Conservation (phyloP, 768 basidiomycete genomes). For the Lactarius hatsudake region DNA sequence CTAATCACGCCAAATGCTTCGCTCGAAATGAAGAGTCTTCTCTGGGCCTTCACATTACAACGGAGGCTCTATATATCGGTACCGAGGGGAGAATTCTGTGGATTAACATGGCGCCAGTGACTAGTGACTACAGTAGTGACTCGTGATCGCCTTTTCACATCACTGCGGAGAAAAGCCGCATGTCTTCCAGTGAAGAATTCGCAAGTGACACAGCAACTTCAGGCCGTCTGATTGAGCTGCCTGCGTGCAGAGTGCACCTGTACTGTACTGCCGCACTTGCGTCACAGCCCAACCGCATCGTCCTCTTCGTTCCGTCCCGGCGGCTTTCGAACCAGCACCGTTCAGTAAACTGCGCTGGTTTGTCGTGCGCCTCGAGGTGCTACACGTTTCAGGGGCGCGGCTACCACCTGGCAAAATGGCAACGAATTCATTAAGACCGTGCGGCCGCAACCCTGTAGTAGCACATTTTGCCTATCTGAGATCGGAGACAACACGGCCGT, state of each 20-base stretch:
- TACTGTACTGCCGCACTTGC: background rate
- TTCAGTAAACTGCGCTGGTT: slow-evolving; percentile 19
- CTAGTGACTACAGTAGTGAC: background rate
- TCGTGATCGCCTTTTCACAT: background rate
- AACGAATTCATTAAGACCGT: slow-evolving; percentile 17
- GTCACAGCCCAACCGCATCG: slow-evolving; percentile 1
- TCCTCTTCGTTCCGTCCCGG: slow-evolving; percentile 2
- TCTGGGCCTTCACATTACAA: background rate
- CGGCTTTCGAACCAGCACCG: background rate
- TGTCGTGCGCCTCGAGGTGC: slow-evolving; percentile 16
- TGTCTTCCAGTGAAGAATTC: background rate
- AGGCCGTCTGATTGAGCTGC: background rate
- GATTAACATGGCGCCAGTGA: slow-evolving; percentile 1
- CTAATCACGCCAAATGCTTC: background rate
- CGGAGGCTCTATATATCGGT: background rate
- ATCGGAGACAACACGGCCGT: background rate
- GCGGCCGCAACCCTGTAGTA: background rate
- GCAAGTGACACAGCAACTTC: background rate
- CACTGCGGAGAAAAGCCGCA: background rate
- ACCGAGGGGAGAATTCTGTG: background rate
- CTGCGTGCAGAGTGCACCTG: slow-evolving; percentile 1
- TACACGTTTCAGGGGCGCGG: slow-evolving; percentile 24
- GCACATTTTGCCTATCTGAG: slow-evolving; percentile 1
- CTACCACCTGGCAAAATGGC: slow-evolving; percentile 14
- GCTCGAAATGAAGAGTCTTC: slow-evolving; percentile 1